phyloP scores from a whole-genome alignment of 768 basidiomycete species.

The Exidia glandulosa region DNA sequence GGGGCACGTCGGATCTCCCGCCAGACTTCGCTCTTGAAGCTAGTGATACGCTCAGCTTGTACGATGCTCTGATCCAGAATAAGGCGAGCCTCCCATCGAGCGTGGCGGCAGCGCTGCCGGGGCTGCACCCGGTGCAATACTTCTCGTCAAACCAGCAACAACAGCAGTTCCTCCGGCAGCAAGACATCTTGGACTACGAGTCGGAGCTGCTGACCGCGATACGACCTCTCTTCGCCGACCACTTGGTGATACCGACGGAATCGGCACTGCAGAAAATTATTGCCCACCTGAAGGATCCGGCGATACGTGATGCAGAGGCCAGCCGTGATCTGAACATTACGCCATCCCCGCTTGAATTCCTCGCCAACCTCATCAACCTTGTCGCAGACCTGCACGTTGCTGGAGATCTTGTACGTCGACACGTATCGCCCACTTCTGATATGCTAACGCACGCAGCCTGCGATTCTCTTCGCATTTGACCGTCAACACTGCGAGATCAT shows the following conservation, averaged over 20 bases:
- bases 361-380: constrained; percentile 36
- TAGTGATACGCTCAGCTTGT: constrained; percentile 42
- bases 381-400: constrained; percentile 45
- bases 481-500: constrained; percentile 47
- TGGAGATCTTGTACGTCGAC: constrained; percentile 40
- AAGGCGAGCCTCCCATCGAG: constrained; percentile 4
- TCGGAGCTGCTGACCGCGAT: constrained; percentile 36
- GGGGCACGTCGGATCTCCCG: constrained; percentile 40
- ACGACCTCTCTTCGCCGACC: constrained; percentile 23
- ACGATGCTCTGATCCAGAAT: constrained; percentile 27
- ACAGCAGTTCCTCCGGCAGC: constrained; percentile 41
- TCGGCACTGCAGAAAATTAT: constrained; percentile 31
- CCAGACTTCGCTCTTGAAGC: constrained; percentile 55
- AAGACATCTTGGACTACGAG: constrained; percentile 53
- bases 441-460: constrained; percentile 32
- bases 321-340: constrained; percentile 18
- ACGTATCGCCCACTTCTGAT: not conserved
- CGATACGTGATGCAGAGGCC: constrained; percentile 15
- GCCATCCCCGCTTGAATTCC: constrained; percentile 24
- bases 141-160: constrained; percentile 27
- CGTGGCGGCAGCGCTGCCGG: not conserved
- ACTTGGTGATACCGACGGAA: constrained; percentile 22
- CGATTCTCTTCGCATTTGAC: constrained; percentile 59
- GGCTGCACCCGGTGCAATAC: constrained; percentile 33
- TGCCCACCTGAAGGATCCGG: constrained; percentile 27